phyloP scores from a whole-genome alignment of 805 yeast genomes.

The Metschnikowia rubicola region DNA sequence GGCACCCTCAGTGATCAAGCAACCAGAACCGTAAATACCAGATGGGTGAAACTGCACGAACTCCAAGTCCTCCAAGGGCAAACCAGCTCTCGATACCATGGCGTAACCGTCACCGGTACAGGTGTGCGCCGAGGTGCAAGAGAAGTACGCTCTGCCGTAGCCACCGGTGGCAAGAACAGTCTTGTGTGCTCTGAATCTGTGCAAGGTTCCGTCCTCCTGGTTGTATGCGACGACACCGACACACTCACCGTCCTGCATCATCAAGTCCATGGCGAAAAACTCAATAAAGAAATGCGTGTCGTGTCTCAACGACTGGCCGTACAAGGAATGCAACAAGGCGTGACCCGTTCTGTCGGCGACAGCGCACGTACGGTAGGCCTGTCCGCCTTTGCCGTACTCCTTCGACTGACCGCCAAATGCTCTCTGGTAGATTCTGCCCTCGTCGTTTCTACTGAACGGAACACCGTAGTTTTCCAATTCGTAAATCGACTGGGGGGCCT shows the following conservation, averaged over 20 bases:
- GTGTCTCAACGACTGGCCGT: slow-evolving; percentile 94
- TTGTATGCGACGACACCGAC: slow-evolving; percentile 97
- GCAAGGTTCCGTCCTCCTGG: slow-evolving; percentile 98
- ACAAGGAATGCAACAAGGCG: slow-evolving; percentile 89
- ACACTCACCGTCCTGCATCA: slow-evolving; percentile 93
- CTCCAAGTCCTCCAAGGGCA: slow-evolving; percentile 96
- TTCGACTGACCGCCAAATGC: slow-evolving; percentile 98
- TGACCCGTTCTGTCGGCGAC: slow-evolving; percentile 99
- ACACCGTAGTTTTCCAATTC: slow-evolving; percentile 98
- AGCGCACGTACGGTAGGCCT: slow-evolving; percentile 98
- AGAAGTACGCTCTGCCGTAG: slow-evolving; percentile 96
- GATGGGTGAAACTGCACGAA: slow-evolving; percentile 99
- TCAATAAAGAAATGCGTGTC: slow-evolving; percentile 98
- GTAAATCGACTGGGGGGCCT: slow-evolving; percentile 92
- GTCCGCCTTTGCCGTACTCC: slow-evolving; percentile 97
- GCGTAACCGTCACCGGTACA: slow-evolving; percentile 99
- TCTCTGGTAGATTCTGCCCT: slow-evolving; percentile 96
- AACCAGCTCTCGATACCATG: slow-evolving; percentile 97
- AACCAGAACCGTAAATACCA: slow-evolving; percentile 98
- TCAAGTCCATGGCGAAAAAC: slow-evolving; percentile 89
- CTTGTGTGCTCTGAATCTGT: slow-evolving; percentile 95
- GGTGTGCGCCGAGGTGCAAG: slow-evolving; percentile 98
- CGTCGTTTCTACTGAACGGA: slow-evolving; percentile 95
- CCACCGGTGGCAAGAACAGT: slow-evolving; percentile 99
- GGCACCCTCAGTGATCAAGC: slow-evolving; percentile 98